Conservation (phyloP, 305 asterid genomes). For the Coffea humblotiana region DNA sequence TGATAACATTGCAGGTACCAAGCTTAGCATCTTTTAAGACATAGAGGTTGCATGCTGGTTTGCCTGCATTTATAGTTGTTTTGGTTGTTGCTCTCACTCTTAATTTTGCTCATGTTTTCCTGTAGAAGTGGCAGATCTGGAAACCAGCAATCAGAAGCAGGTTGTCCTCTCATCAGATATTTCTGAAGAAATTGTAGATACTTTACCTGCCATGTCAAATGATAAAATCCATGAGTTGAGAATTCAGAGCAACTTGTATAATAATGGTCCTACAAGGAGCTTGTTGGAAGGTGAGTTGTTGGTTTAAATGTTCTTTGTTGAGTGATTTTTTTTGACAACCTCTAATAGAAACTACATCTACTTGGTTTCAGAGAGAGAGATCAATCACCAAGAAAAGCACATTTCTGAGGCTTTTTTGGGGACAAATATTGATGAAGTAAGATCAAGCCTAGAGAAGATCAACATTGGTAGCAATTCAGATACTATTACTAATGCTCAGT, state of each 20-base stretch:
- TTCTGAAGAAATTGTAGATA: slow-evolving; percentile 39
- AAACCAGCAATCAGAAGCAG: slow-evolving; percentile 42
- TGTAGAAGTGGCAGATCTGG: slow-evolving; percentile 48
- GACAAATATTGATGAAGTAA: slow-evolving; percentile 15
- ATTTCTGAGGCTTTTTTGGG: slow-evolving; percentile 36
- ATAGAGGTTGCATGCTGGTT: neutral
- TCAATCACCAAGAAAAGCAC: slow-evolving; percentile 32
- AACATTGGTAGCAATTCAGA: slow-evolving; percentile 29
- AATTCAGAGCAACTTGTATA: slow-evolving; percentile 32
- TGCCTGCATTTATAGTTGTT: neutral
- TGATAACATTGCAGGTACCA: slow-evolving; percentile 61
- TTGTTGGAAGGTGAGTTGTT: slow-evolving; percentile 28
- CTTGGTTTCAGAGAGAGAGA: slow-evolving; percentile 37
- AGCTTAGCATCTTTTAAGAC: slow-evolving; percentile 9
- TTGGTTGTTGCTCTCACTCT: slow-evolving; percentile 12
- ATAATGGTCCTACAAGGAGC: slow-evolving; percentile 37
- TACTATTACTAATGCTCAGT: slow-evolving; percentile 35
- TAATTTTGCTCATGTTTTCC: slow-evolving; percentile 1
- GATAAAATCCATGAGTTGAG: slow-evolving; percentile 34
- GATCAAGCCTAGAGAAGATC: slow-evolving; percentile 24
- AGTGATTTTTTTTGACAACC: slow-evolving; percentile 14
- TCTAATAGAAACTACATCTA: slow-evolving; percentile 18
- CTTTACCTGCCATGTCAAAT: slow-evolving; percentile 28
- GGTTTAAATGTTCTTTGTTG: slow-evolving; percentile 10
- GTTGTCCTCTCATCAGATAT: slow-evolving; percentile 31